Conservation (phyloP, 257 asterid genomes). For the Echium plantagineum region DNA sequence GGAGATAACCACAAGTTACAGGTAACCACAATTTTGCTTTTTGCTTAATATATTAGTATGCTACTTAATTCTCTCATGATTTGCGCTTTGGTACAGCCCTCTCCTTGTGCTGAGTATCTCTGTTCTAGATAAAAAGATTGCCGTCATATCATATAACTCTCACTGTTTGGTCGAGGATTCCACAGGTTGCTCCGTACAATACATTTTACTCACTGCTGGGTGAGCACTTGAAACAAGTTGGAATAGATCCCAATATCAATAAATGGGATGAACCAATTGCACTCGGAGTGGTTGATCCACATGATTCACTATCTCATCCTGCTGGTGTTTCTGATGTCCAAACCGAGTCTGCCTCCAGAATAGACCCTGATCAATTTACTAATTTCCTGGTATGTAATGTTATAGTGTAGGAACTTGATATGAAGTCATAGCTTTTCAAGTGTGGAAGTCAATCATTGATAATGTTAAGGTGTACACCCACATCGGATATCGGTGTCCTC, state of each 20-base stretch:
- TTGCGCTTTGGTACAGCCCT: not conserved
- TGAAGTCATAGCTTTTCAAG: conserved; percentile 1
- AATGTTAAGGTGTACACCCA: too few relatives aligned
- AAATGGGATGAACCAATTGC: conserved; percentile 77
- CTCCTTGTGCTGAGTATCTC: not conserved
- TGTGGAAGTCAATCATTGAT: not conserved
- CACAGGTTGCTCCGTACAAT: conserved; percentile 83
- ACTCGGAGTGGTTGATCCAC: conserved; percentile 91
- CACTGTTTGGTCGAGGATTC: conserved; percentile 9
- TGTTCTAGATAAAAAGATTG: not conserved
- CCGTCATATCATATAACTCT: not conserved
- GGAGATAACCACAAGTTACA: conserved; percentile 98
- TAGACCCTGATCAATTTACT: conserved; percentile 79
- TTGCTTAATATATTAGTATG: not conserved
- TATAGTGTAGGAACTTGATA: conserved; percentile 8
- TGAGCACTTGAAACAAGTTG: conserved; percentile 80
- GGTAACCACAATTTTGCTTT: conserved; percentile 20
- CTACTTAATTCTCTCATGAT: not conserved
- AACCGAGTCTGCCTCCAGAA: conserved; percentile 70
- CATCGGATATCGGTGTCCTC: too few relatives aligned
- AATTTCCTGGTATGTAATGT: conserved; percentile 48
- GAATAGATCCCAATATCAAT: conserved; percentile 55
- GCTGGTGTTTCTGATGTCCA: conserved; percentile 89
- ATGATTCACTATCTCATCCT: conserved; percentile 87
- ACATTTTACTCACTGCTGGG: conserved; percentile 65